Evolutionary conservation across 768 basidiomycete genomes (phyloP), one percentile per base, ranked within the genome.

Genomic region (Panaeolus papilionaceus): DNA sequence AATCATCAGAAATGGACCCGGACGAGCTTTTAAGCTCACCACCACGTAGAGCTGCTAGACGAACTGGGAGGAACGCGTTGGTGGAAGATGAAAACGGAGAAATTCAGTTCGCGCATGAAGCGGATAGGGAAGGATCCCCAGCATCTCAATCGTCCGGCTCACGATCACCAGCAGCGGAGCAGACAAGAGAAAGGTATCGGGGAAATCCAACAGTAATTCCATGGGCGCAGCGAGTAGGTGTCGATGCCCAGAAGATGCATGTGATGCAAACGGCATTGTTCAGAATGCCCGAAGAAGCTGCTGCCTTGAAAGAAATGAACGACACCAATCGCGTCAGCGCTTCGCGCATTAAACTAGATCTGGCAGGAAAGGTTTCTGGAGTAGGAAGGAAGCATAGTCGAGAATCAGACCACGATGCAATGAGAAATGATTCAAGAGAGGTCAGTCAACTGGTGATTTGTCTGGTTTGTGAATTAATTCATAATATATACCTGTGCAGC

Each of bases 241-340:
- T 96, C n/a, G 94, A 96, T 75, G 85, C 90, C 14, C 93, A 94
- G 76, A 91, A 90, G 79, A 89, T 96, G 85, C 92, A 95, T 73
- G 93, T 96, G 64, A 97, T 97, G 95, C 95, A 97, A 73, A 89
- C 92, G 0, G 91, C 92, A 39, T 79, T 97, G 64, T 97, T 97
- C 75, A 86, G 90, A 54, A 83, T 88, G 75, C 90, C 90, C 14
- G 91, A 93, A 75, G 90, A 92, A 73, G 89, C 87, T 14, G 91
- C 86, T 1, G 88, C 87, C 1, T 80, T 92, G 65, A 86, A 84
- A 70, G 86, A 85, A 39, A 72, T 87, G 71, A 85, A 84, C 68
- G 79, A 85, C 54, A 68, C 77, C 81, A 67, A 51, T 76, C 47
- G 71, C 72, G 64, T 70, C 76, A 49, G 68, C 38, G 67, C 70